Evolutionary conservation across 257 asterid species (phyloP).

Genomic region (Cruciata laevipes): DNA sequence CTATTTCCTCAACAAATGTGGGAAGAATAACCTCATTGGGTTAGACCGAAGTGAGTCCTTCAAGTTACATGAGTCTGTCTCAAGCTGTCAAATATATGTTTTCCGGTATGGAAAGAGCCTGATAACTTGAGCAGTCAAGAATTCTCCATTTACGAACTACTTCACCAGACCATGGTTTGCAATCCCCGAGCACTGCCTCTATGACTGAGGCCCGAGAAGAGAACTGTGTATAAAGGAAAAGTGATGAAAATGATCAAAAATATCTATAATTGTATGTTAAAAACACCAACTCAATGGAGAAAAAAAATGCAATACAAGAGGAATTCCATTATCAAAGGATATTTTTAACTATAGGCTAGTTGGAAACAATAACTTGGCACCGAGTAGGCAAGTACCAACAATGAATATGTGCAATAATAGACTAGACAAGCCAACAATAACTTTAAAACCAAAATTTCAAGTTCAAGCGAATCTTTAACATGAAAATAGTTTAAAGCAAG

Average conservation of each 20-base stretch:
- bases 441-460: not conserved
- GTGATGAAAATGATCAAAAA: slow-evolving; percentile 29
- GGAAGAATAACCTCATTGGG: slow-evolving; percentile 33
- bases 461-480: not conserved
- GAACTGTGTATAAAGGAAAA: slow-evolving; percentile 69
- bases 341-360: not conserved
- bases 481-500: not conserved
- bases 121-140: slow-evolving; percentile 67
- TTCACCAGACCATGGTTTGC: slow-evolving; percentile 73
- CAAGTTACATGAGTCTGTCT: slow-evolving; percentile 82
- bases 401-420: too few species aligned
- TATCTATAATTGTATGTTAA: not conserved
- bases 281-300: not conserved
- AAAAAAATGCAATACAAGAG: not conserved
- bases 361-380: slow-evolving; percentile 27
- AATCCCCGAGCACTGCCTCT: slow-evolving; percentile 70
- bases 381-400: too few species aligned
- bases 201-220: slow-evolving; percentile 59
- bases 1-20: not conserved
- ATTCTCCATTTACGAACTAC: slow-evolving; percentile 75
- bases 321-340: not conserved
- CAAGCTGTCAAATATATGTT: slow-evolving; percentile 96
- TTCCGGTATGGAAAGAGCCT: slow-evolving; percentile 76
- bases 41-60: slow-evolving; percentile 56
- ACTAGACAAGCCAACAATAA: slow-evolving; percentile 37